Conservation (phyloP, 2,329 filamentous ascomycete species). For the Rugonectria rugulosa region DNA sequence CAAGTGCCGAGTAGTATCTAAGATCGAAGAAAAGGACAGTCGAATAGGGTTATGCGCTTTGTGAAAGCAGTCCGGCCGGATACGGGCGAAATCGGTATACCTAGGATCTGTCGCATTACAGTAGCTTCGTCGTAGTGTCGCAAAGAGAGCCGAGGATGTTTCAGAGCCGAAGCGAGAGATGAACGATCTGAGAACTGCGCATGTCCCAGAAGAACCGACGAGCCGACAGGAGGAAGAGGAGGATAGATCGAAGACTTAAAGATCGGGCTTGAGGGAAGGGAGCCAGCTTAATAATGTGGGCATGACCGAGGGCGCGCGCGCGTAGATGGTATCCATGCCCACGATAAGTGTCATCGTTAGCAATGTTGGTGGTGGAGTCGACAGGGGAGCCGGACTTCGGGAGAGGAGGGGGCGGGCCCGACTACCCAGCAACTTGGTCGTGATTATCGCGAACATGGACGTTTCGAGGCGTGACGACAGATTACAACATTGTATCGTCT, state of each 20-base stretch:
- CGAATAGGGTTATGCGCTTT: not conserved
- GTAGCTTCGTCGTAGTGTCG: not conserved
- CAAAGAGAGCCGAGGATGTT: not conserved
- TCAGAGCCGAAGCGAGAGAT: not conserved
- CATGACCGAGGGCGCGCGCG: not conserved
- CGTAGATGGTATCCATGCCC: slow-evolving; percentile 8
- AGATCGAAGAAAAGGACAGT: not conserved
- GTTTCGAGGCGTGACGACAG: not conserved
- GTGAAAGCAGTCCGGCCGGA: not conserved
- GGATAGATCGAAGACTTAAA: not conserved
- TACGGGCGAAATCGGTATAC: slow-evolving; percentile 1
- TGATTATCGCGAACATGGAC: not conserved
- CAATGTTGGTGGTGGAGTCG: slow-evolving; percentile 14
- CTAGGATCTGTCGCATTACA: slow-evolving; percentile 14
- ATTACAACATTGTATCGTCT: not conserved
- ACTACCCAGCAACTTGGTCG: not conserved
- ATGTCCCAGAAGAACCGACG: not conserved
- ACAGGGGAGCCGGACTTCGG: slow-evolving; percentile 15
- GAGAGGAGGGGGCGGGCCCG: slow-evolving; percentile 7
- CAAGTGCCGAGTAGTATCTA: not conserved
- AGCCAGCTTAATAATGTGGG: slow-evolving; percentile 17
- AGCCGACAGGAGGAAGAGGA: not conserved
- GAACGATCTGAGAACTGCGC: not conserved
- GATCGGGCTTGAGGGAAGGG: not conserved
- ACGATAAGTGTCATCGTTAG: slow-evolving; percentile 13